These are phyloP conservation scores for Arthrobotrys musiformis DNA, from an alignment of 2,329 filamentous ascomycete genomes.

Conservation along the genomic window DNA sequence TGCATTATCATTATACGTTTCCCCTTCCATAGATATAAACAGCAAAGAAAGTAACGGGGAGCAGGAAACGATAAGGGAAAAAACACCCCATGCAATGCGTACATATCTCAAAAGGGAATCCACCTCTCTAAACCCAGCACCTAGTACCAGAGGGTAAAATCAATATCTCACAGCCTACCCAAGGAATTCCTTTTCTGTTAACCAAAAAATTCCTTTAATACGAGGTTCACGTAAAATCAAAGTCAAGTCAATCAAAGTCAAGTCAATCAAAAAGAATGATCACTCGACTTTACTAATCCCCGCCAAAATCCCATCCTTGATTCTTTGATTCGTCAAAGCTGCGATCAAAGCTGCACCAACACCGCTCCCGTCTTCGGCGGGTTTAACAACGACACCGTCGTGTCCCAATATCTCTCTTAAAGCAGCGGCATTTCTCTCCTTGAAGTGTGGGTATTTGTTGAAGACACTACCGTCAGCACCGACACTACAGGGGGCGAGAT, in stretches of 20 bases:
- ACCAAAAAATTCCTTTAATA: background rate
- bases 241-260: too few relatives aligned
- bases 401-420: slow-evolving; percentile 95
- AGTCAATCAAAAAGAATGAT: background rate
- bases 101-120: background rate
- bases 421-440: slow-evolving; percentile 86
- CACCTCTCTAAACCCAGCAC: slow-evolving; percentile 7
- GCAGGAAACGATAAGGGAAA: background rate
- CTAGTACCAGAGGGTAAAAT: too few relatives aligned
- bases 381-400: slow-evolving; percentile 73
- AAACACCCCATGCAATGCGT: slow-evolving; percentile 18
- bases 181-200: slow-evolving; percentile 7
- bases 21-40: slow-evolving; percentile 4
- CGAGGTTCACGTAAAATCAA: background rate
- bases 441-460: slow-evolving; percentile 99
- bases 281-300: slow-evolving; percentile 65
- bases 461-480: slow-evolving; percentile 97
- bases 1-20: slow-evolving; percentile 35
- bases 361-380: slow-evolving; percentile 94
- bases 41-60: background rate
- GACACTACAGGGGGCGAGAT: slow-evolving; percentile 86
- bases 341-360: slow-evolving; percentile 97
- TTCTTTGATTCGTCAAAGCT: slow-evolving; percentile 73
- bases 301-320: slow-evolving; percentile 72
- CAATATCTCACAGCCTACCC: background rate